phyloP scores from a whole-genome alignment of 2,329 filamentous ascomycete species.

The Fusarium buxicola region DNA sequence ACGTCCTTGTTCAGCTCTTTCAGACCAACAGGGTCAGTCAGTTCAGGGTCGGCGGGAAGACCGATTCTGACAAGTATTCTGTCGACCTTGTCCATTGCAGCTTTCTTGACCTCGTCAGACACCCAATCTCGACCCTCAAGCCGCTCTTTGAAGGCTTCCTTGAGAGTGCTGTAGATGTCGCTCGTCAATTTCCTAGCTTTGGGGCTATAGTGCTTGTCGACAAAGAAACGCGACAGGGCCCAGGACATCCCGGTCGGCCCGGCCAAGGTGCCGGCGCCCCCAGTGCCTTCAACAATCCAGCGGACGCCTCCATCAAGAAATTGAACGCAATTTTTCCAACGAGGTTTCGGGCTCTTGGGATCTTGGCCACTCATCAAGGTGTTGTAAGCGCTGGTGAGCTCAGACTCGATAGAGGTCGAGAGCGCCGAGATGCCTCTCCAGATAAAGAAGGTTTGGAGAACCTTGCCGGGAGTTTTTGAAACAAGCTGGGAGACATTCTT shows the following conservation, averaged over 20 bases:
- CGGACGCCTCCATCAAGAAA: not conserved
- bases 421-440: constrained; percentile 72
- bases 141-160: constrained; percentile 71
- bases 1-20: constrained; percentile 67
- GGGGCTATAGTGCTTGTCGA: constrained; percentile 75
- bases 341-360: constrained; percentile 1
- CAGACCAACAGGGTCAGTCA: constrained; percentile 67
- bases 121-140: constrained; percentile 72
- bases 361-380: constrained; percentile 68
- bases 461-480: constrained; percentile 62
- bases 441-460: constrained; percentile 70
- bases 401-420: constrained; percentile 65
- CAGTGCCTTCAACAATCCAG: not conserved
- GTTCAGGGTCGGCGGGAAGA: constrained; percentile 72
- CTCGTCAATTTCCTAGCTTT: constrained; percentile 75
- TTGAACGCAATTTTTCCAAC: constrained; percentile 9
- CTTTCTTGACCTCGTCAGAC: constrained; percentile 67
- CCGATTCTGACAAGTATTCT: constrained; percentile 77
- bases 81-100: constrained; percentile 72
- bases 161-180: constrained; percentile 76
- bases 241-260: constrained; percentile 63
- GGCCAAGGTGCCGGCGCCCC: accelerated
- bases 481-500: constrained; percentile 68
- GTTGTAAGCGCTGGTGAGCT: constrained; percentile 68
- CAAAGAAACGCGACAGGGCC: constrained; percentile 77